Percentiles rank a stretch among this genome's conserved stretches.
Conservation (phyloP, 2,329 filamentous ascomycete species). For the Lanzia echinophila region DNA sequence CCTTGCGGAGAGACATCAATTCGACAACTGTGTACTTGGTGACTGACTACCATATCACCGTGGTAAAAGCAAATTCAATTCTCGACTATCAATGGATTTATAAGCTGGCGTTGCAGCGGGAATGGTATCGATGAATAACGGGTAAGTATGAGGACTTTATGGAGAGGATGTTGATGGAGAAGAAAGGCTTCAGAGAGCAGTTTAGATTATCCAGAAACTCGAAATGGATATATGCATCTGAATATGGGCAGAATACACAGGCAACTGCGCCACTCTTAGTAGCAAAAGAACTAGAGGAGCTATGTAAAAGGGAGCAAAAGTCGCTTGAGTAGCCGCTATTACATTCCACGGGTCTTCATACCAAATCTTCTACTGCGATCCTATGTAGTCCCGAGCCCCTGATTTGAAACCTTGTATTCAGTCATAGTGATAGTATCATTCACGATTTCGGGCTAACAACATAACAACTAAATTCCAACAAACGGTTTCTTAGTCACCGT, state of each 20-base stretch:
- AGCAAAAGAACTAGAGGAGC: conserved; percentile 27
- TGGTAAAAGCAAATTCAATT: conserved; percentile 2
- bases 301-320: not conserved
- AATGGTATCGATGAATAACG: conserved; percentile 32
- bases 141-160: conserved; percentile 25
- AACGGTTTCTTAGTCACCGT: too few species aligned
- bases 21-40: not conserved
- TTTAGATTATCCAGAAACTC: conserved; percentile 28
- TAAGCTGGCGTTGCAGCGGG: conserved; percentile 29
- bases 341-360: not conserved
- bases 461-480: too few species aligned
- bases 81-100: conserved; percentile 23
- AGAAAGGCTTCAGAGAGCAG: conserved; percentile 25
- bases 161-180: conserved; percentile 26
- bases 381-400: too few species aligned
- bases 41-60: not conserved
- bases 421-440: too few species aligned
- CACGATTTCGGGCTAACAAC: too few species aligned
- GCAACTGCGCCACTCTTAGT: conserved; percentile 31
- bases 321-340: not conserved
- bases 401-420: too few species aligned
- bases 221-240: conserved; percentile 24
- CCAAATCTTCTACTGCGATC: too few species aligned
- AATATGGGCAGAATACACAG: conserved; percentile 34
- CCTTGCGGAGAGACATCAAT: not conserved